phyloP scores from a whole-genome alignment of 1,139 yeast species.

The Pichia sp. region DNA sequence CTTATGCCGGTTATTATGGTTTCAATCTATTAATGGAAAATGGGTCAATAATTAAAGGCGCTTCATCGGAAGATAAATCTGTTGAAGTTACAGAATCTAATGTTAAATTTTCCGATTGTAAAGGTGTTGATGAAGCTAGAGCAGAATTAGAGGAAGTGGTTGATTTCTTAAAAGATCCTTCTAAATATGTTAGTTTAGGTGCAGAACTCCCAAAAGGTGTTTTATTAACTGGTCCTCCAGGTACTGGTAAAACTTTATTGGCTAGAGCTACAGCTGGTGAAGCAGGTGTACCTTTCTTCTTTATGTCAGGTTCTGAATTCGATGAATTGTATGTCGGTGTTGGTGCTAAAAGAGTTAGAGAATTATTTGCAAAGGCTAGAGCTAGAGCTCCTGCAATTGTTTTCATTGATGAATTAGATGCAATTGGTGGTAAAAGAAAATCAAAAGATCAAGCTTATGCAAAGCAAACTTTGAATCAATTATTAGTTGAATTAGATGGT shows the following conservation, averaged over 20 bases:
- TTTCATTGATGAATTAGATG: conserved; percentile 94
- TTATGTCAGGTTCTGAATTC: conserved; percentile 97
- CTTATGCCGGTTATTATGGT: conserved; percentile 68
- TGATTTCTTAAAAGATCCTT: conserved; percentile 91
- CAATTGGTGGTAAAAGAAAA: conserved; percentile 96
- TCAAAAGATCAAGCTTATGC: conserved; percentile 98
- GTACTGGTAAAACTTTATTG: conserved; percentile 95
- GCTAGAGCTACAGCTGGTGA: conserved; percentile 99
- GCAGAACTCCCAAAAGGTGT: conserved; percentile 98
- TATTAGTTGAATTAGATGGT: conserved; percentile 93
- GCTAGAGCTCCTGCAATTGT: conserved; percentile 95
- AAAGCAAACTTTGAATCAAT: conserved; percentile 91
- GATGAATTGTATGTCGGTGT: conserved; percentile 98
- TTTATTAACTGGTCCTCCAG: conserved; percentile 95
- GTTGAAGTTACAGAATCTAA: conserved; percentile 82
- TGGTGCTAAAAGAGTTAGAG: conserved; percentile 96
- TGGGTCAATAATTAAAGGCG: conserved; percentile 72
- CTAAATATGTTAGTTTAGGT: conserved; percentile 92
- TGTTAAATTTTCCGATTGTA: conserved; percentile 85
- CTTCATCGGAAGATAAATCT: conserved; percentile 67
- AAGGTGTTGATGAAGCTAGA: conserved; percentile 98
- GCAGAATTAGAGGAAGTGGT: conserved; percentile 96
- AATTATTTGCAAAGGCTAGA: conserved; percentile 85
- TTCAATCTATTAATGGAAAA: conserved; percentile 77
- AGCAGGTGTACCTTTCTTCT: conserved; percentile 97